phyloP scores from a whole-genome alignment of 192 early-diverging fungal genomes.

The Coemansia sp. region DNA sequence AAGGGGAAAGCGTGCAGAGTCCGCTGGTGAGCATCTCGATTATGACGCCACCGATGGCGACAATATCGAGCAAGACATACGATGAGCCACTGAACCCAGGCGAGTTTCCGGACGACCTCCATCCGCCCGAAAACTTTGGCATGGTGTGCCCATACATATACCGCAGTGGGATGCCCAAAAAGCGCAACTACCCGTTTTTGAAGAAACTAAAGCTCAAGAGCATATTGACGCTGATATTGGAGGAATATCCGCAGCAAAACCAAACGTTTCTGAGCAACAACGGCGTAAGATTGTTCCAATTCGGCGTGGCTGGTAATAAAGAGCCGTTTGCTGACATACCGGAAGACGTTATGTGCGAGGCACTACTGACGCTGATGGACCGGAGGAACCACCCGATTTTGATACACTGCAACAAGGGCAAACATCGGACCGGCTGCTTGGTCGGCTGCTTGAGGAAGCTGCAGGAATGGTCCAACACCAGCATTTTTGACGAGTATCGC shows the following conservation, averaged over 20 bases:
- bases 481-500: conserved; percentile 98
- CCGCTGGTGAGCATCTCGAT: conserved; percentile 25
- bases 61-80: not conserved
- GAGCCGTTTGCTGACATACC: conserved; percentile 54
- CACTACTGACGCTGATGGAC: conserved; percentile 43
- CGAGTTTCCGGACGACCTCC: conserved; percentile 52
- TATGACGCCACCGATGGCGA: conserved; percentile 15
- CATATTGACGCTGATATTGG: conserved; percentile 88
- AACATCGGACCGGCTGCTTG: conserved; percentile 95
- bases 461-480: conserved; percentile 89
- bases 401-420: conserved; percentile 97
- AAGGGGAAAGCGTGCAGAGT: not conserved
- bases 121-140: conserved; percentile 92
- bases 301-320: conserved; percentile 91
- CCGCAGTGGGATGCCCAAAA: conserved; percentile 87
- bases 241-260: conserved; percentile 89
- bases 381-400: conserved; percentile 76
- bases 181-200: conserved; percentile 88
- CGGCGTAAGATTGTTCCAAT: conserved; percentile 78
- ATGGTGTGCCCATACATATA: conserved; percentile 96
- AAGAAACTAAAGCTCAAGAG: conserved; percentile 81
- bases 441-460: conserved; percentile 92
- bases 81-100: not conserved
- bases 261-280: conserved; percentile 77
- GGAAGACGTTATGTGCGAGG: conserved; percentile 41